These are phyloP conservation scores for Calonectria ilicicola DNA, from an alignment of 2,329 filamentous ascomycete species.

Conservation along the genomic window DNA sequence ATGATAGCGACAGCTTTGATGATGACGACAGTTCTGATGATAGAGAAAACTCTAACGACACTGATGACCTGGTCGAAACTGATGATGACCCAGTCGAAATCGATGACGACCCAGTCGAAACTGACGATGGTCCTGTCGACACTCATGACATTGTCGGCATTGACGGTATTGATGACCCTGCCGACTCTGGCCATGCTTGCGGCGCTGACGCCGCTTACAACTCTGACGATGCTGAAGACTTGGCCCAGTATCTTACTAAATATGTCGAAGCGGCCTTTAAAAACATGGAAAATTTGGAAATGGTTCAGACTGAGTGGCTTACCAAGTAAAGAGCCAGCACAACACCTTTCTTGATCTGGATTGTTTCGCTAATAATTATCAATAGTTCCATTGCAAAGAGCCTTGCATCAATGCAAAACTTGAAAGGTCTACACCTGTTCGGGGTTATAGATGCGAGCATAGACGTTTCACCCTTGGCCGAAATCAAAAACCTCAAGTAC, in stretches of 20 bases:
- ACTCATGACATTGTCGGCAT: too few relatives aligned
- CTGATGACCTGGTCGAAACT: too few relatives aligned
- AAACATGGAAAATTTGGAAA: conserved; percentile 28
- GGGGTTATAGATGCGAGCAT: not conserved
- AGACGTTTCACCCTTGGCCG: not conserved
- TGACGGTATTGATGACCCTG: too few relatives aligned
- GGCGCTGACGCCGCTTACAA: too few relatives aligned
- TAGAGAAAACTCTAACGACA: too few relatives aligned
- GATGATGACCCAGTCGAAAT: too few relatives aligned
- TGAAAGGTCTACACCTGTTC: conserved; percentile 27
- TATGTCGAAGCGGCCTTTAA: conserved; percentile 35
- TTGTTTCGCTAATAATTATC: conserved; percentile 3
- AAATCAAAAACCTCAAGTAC: conserved; percentile 31
- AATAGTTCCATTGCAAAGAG: conserved; percentile 24
- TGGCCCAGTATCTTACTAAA: not conserved
- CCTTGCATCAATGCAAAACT: conserved; percentile 18
- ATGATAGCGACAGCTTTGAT: too few relatives aligned
- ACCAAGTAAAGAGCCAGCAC: conserved; percentile 25
- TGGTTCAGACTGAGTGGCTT: conserved; percentile 18
- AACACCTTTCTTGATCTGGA: not conserved
- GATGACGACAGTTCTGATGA: too few relatives aligned
- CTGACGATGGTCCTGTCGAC: too few relatives aligned
- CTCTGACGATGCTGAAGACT: too few relatives aligned
- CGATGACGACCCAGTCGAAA: too few relatives aligned
- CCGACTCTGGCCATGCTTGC: too few relatives aligned